Evolutionary conservation across 225 moss, liverwort and hornwort genomes (phyloP).

Genomic region (Polytrichum formosum): DNA sequence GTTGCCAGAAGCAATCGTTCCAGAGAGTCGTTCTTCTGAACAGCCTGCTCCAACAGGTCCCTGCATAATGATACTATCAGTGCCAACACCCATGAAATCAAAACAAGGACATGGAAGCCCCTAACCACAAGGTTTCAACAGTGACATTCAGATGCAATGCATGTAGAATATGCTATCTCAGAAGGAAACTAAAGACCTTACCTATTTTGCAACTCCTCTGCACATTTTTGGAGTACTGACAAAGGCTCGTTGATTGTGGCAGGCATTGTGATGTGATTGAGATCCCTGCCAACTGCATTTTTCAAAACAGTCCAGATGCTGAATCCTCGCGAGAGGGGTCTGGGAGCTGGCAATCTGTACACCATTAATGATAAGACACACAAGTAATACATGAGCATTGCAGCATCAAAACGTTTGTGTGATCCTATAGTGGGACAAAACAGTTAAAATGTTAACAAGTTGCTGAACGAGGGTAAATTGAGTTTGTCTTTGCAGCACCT

Average conservation of each 20-base stretch:
- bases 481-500: too few species aligned
- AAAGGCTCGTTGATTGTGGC: slow-evolving; percentile 98
- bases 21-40: slow-evolving; percentile 61
- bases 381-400: too few species aligned
- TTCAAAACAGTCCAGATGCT: slow-evolving; percentile 95
- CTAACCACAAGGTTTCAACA: too few species aligned
- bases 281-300: slow-evolving; percentile 98
- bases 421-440: too few species aligned
- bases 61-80: slow-evolving; percentile 31
- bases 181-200: slow-evolving; percentile 7
- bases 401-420: too few species aligned
- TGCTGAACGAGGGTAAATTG: too few species aligned
- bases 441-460: too few species aligned
- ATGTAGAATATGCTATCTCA: neutral
- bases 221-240: slow-evolving; percentile 96
- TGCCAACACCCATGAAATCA: neutral
- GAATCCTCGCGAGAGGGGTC: slow-evolving; percentile 93
- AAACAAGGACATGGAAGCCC: neutral
- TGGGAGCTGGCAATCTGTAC: slow-evolving; percentile 89
- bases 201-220: slow-evolving; percentile 93
- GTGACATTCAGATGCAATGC: neutral
- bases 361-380: too few species aligned
- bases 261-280: slow-evolving; percentile 98
- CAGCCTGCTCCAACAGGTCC: slow-evolving; percentile 76
- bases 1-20: slow-evolving; percentile 78